Percentiles rank a stretch among this genome's conserved stretches.
Evolutionary conservation across 1,139 yeast genomes (phyloP).

Genomic region (Protomyces gravidus): DNA sequence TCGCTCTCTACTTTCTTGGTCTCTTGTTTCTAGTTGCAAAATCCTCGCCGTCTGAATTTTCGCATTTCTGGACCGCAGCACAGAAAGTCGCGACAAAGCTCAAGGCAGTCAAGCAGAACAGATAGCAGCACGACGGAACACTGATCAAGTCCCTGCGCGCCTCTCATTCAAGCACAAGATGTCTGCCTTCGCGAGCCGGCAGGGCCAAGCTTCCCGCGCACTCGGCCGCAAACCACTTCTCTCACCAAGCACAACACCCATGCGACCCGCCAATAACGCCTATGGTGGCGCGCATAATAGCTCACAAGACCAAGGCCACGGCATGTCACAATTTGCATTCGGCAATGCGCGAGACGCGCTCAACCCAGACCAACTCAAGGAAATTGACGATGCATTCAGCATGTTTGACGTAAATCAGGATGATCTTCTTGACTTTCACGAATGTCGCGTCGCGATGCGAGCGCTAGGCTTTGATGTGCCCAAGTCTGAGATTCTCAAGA

Average conservation of each 20-base stretch:
- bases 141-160: no score
- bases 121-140: no score
- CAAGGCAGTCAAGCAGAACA: background rate
- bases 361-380: constrained; percentile 84
- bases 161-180: no score
- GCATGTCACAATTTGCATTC: no score
- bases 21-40: background rate
- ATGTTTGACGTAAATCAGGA: constrained; percentile 90
- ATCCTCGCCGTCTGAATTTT: no score
- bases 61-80: background rate
- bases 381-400: constrained; percentile 87
- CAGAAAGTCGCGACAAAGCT: background rate
- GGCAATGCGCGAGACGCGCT: constrained; percentile 46
- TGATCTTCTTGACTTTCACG: constrained; percentile 87
- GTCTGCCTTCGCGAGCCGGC: background rate
- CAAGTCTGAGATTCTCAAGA: constrained; percentile 73
- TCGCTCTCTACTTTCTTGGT: no score
- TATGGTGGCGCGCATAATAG: background rate
- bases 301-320: background rate
- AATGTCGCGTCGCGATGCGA: constrained; percentile 82
- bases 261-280: background rate
- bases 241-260: background rate
- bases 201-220: background rate
- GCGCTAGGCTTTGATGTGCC: constrained; percentile 88
- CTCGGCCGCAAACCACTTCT: background rate